A percentile compares a stretch with the other conserved stretches of the same genome.
Conservation (phyloP, 1,139 yeast species). For the Yamadazyma sp. region DNA sequence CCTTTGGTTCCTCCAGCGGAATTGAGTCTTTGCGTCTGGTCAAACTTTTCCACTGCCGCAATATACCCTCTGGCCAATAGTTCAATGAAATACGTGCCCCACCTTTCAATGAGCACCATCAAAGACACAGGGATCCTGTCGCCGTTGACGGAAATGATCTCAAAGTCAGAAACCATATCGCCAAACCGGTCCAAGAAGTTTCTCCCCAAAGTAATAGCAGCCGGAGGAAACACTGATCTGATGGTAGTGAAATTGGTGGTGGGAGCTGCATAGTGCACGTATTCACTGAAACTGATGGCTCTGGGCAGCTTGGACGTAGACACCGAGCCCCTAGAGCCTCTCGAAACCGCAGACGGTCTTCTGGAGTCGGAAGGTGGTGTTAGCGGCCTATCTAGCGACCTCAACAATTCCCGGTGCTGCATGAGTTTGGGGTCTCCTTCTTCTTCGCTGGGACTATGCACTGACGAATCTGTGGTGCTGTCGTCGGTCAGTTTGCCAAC, state of each 20-base stretch:
- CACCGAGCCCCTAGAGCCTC: conserved; percentile 10
- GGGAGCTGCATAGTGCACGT: conserved; percentile 77
- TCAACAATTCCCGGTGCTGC: conserved; percentile 2
- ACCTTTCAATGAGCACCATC: conserved; percentile 60
- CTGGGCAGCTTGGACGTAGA: conserved; percentile 18
- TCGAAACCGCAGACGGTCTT: conserved; percentile 19
- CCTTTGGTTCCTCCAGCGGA: conserved; percentile 4
- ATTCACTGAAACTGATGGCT: conserved; percentile 57
- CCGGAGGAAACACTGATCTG: conserved; percentile 68
- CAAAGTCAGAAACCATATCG: conserved; percentile 65
- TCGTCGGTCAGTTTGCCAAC: conserved; percentile 18
- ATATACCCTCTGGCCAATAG: conserved; percentile 64
- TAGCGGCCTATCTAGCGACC: conserved; percentile 10
- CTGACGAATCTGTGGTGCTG: conserved; percentile 14
- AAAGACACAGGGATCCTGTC: conserved; percentile 63
- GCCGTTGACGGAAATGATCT: conserved; percentile 65
- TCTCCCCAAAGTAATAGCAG: conserved; percentile 74
- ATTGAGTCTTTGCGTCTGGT: conserved; percentile 26
- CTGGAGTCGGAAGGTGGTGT: conserved; percentile 13
- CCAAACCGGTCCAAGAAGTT: conserved; percentile 72
- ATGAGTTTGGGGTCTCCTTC: conserved; percentile 12
- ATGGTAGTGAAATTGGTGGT: conserved; percentile 64
- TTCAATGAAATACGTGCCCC: conserved; percentile 71
- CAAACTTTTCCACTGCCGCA: conserved; percentile 51
- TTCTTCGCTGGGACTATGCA: conserved; percentile 9